phyloP scores from a whole-genome alignment of 1,284 basidiomycete genomes.

The Cryptococcus sp. region DNA sequence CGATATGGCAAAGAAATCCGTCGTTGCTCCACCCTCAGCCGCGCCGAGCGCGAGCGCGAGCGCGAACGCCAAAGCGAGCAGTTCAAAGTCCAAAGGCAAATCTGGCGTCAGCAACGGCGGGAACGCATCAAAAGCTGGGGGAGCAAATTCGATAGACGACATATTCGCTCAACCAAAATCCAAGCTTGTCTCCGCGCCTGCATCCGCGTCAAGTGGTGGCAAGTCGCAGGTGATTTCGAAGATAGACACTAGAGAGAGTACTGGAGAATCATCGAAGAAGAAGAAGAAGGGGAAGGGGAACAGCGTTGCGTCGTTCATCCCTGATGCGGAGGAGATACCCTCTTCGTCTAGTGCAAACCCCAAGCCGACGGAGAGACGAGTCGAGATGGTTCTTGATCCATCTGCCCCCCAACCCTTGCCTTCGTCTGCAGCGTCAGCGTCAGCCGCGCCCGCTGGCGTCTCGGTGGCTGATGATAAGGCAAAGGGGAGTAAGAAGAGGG shows the following conservation, averaged over 20 bases:
- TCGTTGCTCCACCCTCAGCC: no score
- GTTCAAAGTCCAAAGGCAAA: conserved; percentile 3
- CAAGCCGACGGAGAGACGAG: conserved; percentile 7
- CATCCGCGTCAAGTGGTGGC: conserved; percentile 9
- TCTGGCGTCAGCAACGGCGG: neutral
- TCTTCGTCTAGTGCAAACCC: neutral
- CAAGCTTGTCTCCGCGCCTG: conserved; percentile 7
- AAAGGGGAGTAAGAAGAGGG: conserved; percentile 14
- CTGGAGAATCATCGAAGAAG: neutral
- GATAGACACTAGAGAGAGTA: neutral
- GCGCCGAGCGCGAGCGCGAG: neutral
- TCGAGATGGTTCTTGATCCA: conserved; percentile 38
- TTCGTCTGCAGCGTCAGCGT: conserved; percentile 3
- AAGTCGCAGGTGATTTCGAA: no score
- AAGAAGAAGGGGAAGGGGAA: conserved; percentile 32
- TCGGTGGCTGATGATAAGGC: neutral
- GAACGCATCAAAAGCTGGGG: no score
- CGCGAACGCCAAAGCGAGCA: neutral
- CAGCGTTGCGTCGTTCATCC: conserved; percentile 12
- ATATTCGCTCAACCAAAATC: conserved; percentile 38
- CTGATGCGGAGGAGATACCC: neutral
- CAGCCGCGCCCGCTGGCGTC: conserved; percentile 5
- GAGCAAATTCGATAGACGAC: conserved; percentile 41
- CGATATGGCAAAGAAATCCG: conserved; percentile 14
- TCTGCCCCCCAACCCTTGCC: conserved; percentile 11